A percentile compares a stretch with the other conserved stretches of the same genome.
phyloP scores from a whole-genome alignment of 2,329 filamentous ascomycete genomes.

The Trichocomaceae sp. region DNA sequence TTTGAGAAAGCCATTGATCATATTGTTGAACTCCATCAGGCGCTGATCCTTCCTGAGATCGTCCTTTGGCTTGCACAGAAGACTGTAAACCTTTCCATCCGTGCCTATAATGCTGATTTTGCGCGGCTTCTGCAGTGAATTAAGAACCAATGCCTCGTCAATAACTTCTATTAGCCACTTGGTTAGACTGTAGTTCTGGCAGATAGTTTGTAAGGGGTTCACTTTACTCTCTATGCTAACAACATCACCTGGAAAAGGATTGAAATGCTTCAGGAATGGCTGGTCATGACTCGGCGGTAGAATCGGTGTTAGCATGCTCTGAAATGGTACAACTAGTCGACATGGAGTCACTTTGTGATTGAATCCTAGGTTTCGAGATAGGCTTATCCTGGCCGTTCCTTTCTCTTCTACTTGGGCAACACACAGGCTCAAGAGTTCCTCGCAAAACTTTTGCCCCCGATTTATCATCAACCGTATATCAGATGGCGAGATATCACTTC shows the following conservation, averaged over 20 bases:
- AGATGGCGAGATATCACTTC: slow-evolving; percentile 29
- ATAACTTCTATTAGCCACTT: slow-evolving; percentile 49
- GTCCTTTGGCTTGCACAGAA: slow-evolving; percentile 96
- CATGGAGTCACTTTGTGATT: slow-evolving; percentile 77
- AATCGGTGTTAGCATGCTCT: slow-evolving; percentile 73
- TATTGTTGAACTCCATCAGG: slow-evolving; percentile 97
- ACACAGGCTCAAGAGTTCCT: slow-evolving; percentile 73
- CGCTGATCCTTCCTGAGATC: slow-evolving; percentile 96
- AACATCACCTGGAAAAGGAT: slow-evolving; percentile 78
- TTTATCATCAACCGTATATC: slow-evolving; percentile 68
- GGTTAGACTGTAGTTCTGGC: slow-evolving; percentile 9
- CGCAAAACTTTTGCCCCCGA: slow-evolving; percentile 74
- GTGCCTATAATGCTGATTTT: slow-evolving; percentile 83
- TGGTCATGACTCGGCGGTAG: slow-evolving; percentile 67
- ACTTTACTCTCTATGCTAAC: slow-evolving; percentile 62
- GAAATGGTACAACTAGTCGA: slow-evolving; percentile 79
- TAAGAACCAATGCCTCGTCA: slow-evolving; percentile 83
- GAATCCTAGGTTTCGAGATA: slow-evolving; percentile 73
- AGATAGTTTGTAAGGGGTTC: not conserved
- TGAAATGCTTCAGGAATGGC: slow-evolving; percentile 62
- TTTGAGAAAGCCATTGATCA: slow-evolving; percentile 94
- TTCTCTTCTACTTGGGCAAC: slow-evolving; percentile 69
- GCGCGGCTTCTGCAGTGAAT: slow-evolving; percentile 84
- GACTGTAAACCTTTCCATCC: slow-evolving; percentile 79
- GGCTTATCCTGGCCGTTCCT: slow-evolving; percentile 60